These are phyloP conservation scores for Podila verticillata DNA, from an alignment of 192 early-diverging fungal genomes.

Conservation along the genomic window DNA sequence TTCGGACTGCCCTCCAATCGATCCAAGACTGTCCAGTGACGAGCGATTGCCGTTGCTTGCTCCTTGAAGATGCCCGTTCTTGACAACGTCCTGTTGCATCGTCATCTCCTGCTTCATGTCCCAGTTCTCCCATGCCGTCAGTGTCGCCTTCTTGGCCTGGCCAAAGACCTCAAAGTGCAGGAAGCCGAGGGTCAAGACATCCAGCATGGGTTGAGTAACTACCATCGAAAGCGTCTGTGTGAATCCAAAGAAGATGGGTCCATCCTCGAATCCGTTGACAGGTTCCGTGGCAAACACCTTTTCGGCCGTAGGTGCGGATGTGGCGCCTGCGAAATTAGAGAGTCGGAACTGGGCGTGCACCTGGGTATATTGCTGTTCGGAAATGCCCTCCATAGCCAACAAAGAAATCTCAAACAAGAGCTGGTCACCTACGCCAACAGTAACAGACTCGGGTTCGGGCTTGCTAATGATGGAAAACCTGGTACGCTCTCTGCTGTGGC, in stretches of 20 bases:
- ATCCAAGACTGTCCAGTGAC: slow-evolving; percentile 46
- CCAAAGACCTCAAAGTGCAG: slow-evolving; percentile 67
- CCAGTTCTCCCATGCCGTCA: slow-evolving; percentile 61
- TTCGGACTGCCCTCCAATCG: slow-evolving; percentile 42
- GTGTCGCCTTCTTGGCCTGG: slow-evolving; percentile 37
- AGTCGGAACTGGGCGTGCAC: slow-evolving; percentile 79
- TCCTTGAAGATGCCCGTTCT: slow-evolving; percentile 18
- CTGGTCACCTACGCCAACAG: slow-evolving; percentile 57
- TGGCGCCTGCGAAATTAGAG: slow-evolving; percentile 66
- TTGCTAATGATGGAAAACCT: slow-evolving; percentile 11
- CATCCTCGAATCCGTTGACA: slow-evolving; percentile 60
- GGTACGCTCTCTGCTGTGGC: slow-evolving; percentile 37
- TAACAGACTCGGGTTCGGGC: slow-evolving; percentile 12
- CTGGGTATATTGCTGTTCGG: slow-evolving; percentile 69
- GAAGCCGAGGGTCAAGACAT: slow-evolving; percentile 44
- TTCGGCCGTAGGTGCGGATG: slow-evolving; percentile 50
- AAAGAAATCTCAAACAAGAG: slow-evolving; percentile 74
- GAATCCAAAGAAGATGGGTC: slow-evolving; percentile 62
- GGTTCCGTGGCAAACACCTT: slow-evolving; percentile 71
- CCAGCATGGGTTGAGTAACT: slow-evolving; percentile 52
- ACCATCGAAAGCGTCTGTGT: slow-evolving; percentile 56
- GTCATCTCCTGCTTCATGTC: slow-evolving; percentile 56
- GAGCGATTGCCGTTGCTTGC: not conserved
- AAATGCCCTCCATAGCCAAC: slow-evolving; percentile 65
- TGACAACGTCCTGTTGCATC: slow-evolving; percentile 54